Percentiles rank a stretch among this genome's conserved stretches.
Conservation (phyloP, 2,329 filamentous ascomycete species). For the Torrubiella hemipterigena region DNA sequence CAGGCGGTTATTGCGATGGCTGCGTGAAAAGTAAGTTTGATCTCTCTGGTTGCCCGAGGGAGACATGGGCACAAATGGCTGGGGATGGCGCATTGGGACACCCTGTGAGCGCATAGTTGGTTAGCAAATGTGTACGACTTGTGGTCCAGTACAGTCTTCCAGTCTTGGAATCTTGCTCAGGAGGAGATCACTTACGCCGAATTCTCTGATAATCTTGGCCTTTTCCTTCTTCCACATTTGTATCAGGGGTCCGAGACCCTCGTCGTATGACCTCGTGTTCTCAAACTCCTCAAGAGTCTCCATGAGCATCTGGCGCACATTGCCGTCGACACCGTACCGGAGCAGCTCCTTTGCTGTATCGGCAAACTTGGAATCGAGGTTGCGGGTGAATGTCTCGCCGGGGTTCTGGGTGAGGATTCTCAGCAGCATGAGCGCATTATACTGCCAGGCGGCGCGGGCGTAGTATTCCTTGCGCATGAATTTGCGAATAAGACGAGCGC, state of each 20-base stretch:
- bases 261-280: constrained; percentile 58
- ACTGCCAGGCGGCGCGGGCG: constrained; percentile 60
- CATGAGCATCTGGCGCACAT: constrained; percentile 73
- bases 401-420: constrained; percentile 90
- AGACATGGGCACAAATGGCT: constrained; percentile 3
- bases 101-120: background rate
- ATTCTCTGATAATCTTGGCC: constrained; percentile 43
- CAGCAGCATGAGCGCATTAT: constrained; percentile 92
- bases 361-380: constrained; percentile 77
- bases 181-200: constrained; percentile 28
- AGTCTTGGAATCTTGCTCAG: background rate
- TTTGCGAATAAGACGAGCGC: constrained; percentile 69
- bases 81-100: background rate
- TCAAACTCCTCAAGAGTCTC: constrained; percentile 78
- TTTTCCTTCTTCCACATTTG: constrained; percentile 90
- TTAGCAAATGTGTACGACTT: too few species aligned
- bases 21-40: constrained; percentile 47
- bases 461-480: constrained; percentile 65
- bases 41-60: constrained; percentile 21
- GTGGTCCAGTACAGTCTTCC: background rate
- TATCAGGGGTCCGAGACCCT: constrained; percentile 57
- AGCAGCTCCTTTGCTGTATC: constrained; percentile 65
- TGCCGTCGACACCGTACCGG: constrained; percentile 56
- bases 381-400: constrained; percentile 78
- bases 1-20: constrained; percentile 33